Percentiles rank a stretch among this genome's conserved stretches.
Conservation (phyloP, 305 asterid species). For the Fraxinus velutina region DNA sequence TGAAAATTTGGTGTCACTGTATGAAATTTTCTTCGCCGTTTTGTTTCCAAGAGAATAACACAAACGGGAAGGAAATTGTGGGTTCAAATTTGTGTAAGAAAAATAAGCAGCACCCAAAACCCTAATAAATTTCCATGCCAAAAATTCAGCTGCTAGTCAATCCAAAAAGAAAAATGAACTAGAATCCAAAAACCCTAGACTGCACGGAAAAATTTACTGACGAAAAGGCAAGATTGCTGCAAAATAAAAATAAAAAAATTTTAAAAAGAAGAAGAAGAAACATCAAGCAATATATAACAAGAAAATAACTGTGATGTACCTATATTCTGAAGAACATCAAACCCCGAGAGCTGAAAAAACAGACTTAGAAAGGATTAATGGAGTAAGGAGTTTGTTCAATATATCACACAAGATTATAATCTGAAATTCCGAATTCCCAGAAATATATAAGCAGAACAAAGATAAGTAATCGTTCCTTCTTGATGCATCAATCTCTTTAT, state of each 20-base stretch:
- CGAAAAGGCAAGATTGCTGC: background rate
- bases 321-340: background rate
- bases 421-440: background rate
- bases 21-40: background rate
- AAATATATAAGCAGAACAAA: background rate
- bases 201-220: background rate
- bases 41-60: background rate
- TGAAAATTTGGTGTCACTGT: background rate
- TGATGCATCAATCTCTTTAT: constrained; percentile 33
- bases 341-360: background rate
- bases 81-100: constrained; percentile 9
- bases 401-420: background rate
- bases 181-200: constrained; percentile 2
- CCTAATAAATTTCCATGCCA: constrained; percentile 21
- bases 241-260: background rate
- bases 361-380: background rate
- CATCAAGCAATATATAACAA: background rate
- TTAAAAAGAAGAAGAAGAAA: too few relatives aligned
- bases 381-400: background rate
- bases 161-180: background rate
- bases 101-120: constrained; percentile 18
- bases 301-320: background rate
- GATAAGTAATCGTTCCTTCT: constrained; percentile 17
- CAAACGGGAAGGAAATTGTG: background rate
- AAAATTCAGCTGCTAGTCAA: background rate